phyloP scores from a whole-genome alignment of 148 eudicot genomes.

The Cornus controversa region DNA sequence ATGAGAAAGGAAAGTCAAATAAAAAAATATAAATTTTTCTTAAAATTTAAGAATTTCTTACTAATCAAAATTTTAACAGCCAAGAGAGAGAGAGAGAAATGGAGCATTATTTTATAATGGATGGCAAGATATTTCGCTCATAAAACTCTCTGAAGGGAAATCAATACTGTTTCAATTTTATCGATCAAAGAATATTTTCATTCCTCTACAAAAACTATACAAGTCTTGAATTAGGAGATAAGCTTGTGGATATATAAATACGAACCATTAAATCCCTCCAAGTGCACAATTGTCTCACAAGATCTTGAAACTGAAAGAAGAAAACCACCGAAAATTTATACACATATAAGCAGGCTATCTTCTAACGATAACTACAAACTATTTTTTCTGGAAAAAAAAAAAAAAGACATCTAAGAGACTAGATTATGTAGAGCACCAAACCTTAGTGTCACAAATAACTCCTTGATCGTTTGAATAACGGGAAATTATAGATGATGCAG shows the following conservation, averaged over 20 bases:
- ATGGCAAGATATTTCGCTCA: not conserved
- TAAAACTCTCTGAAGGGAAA: not conserved
- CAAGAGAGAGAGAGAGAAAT: not conserved
- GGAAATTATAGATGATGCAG: conserved; percentile 82
- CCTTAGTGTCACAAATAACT: conserved; percentile 38
- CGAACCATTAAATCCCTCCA: conserved; percentile 99
- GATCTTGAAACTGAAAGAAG: conserved; percentile 61
- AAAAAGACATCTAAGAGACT: not conserved
- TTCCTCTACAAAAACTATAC: not conserved
- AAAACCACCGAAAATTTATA: not conserved
- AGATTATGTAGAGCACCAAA: conserved; percentile 19
- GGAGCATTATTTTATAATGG: not conserved
- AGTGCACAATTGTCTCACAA: conserved; percentile 68
- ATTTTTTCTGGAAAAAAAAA: not conserved
- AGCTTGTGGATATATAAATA: conserved; percentile 6
- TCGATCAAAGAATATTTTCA: not conserved
- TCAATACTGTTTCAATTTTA: not conserved
- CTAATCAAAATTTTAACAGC: not conserved
- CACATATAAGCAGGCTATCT: conserved; percentile 11
- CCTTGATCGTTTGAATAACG: conserved; percentile 67
- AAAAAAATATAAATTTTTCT: too few species aligned
- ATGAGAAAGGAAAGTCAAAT: not conserved
- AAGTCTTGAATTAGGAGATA: not conserved
- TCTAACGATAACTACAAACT: not conserved
- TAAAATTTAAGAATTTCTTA: too few species aligned